Conservation (phyloP, 2,329 filamentous ascomycete genomes). For the Paecilomyces niveus region DNA sequence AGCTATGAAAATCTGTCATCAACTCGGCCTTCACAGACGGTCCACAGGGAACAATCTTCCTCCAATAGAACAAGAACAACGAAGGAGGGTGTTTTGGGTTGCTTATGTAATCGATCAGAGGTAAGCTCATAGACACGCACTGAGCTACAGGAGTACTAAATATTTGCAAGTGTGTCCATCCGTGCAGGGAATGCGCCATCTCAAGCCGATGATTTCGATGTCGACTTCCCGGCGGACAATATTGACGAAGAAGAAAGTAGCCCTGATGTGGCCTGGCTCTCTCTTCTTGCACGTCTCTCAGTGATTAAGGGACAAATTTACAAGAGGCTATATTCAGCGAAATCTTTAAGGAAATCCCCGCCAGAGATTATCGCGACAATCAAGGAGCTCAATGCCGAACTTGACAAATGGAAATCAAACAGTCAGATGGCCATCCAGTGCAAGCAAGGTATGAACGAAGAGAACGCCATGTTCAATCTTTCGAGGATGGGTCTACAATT, state of each 20-base stretch:
- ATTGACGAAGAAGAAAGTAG: conserved; percentile 80
- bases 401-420: conserved; percentile 86
- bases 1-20: conserved; percentile 80
- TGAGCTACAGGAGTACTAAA: not conserved
- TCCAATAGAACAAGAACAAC: conserved; percentile 82
- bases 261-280: conserved; percentile 84
- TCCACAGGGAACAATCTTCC: conserved; percentile 84
- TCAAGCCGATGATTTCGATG: conserved; percentile 78
- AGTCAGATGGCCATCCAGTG: conserved; percentile 84
- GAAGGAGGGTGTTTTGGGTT: conserved; percentile 68
- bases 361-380: conserved; percentile 86
- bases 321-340: conserved; percentile 79
- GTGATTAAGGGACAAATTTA: conserved; percentile 89
- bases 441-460: conserved; percentile 80
- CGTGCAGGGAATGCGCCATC: conserved; percentile 59
- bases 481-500: conserved; percentile 89
- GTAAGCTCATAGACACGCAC: conserved; percentile 21
- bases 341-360: conserved; percentile 76
- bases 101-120: conserved; percentile 65
- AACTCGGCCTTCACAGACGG: conserved; percentile 85
- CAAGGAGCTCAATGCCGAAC: conserved; percentile 72
- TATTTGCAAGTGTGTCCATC: conserved; percentile 50
- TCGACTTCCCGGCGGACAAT: conserved; percentile 79
- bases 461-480: conserved; percentile 78
- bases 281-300: conserved; percentile 83